phyloP scores from a whole-genome alignment of 495 filamentous ascomycete genomes.

The Podospora pseudoanserina region DNA sequence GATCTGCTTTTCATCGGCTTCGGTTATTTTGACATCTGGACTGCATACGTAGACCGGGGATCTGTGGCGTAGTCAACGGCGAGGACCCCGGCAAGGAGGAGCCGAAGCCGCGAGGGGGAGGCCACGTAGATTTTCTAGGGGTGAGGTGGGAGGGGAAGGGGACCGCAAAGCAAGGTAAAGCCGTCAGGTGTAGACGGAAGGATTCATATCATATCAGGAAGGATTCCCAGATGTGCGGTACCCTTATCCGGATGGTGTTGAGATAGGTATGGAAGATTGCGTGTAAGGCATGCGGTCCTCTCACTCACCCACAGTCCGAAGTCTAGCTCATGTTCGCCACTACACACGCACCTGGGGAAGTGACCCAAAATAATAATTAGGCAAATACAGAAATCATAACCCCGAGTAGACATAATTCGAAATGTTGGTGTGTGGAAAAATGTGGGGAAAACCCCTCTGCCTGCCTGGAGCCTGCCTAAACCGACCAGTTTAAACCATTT shows the following conservation, averaged over 20 bases:
- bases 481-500: background rate
- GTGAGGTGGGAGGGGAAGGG: too few relatives aligned
- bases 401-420: background rate
- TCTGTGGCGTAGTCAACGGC: too few relatives aligned
- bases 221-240: background rate
- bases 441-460: background rate
- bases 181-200: background rate
- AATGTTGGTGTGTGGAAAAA: background rate
- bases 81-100: too few relatives aligned
- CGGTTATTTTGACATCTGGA: too few relatives aligned
- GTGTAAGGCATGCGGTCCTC: background rate
- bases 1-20: too few relatives aligned
- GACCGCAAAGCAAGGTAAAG: background rate
- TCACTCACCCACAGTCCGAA: background rate
- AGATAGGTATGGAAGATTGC: background rate
- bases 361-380: background rate
- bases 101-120: too few relatives aligned
- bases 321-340: background rate
- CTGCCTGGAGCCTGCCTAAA: background rate
- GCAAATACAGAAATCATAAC: background rate
- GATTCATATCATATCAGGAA: background rate
- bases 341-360: background rate
- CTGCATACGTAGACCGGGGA: too few relatives aligned
- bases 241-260: background rate
- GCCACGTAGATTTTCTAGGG: too few relatives aligned